Evolutionary conservation across 2,329 filamentous ascomycete species (phyloP).

Genomic region (Colletotrichum sp.): DNA sequence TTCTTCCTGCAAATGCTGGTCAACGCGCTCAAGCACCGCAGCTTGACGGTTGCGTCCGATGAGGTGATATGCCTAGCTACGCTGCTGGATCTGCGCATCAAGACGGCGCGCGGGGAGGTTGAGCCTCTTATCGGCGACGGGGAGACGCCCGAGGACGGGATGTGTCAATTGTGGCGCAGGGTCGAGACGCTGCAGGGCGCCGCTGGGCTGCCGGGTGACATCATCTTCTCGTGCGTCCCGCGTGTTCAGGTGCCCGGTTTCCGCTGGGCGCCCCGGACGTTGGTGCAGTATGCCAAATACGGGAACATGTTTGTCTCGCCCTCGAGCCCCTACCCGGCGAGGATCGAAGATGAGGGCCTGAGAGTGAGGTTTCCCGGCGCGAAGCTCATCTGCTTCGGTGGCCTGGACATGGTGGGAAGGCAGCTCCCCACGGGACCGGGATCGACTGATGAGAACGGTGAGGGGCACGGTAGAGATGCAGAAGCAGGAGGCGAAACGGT

Average conservation of each 20-base stretch:
- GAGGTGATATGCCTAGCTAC: background rate
- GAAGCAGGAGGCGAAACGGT: background rate
- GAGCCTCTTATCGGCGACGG: background rate
- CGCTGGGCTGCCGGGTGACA: background rate
- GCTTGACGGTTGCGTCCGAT: slow-evolving; percentile 3
- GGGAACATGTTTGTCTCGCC: background rate
- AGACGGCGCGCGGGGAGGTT: background rate
- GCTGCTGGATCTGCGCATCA: background rate
- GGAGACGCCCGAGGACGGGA: background rate
- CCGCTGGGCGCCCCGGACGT: background rate
- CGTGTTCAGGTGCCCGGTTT: background rate
- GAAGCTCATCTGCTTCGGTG: background rate
- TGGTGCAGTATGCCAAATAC: background rate
- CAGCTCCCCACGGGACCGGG: background rate
- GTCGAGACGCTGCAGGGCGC: background rate
- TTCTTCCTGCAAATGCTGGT: background rate
- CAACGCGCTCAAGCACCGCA: background rate
- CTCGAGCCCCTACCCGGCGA: background rate
- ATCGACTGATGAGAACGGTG: background rate
- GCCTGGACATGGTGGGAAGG: background rate
- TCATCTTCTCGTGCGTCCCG: slow-evolving; percentile 8
- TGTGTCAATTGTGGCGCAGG: slow-evolving; percentile 10
- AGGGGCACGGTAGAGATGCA: background rate
- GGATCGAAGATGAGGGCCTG: background rate
- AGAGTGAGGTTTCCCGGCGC: background rate